Evolutionary conservation across 768 basidiomycete species (phyloP).

Genomic region (Piloderma croceum): DNA sequence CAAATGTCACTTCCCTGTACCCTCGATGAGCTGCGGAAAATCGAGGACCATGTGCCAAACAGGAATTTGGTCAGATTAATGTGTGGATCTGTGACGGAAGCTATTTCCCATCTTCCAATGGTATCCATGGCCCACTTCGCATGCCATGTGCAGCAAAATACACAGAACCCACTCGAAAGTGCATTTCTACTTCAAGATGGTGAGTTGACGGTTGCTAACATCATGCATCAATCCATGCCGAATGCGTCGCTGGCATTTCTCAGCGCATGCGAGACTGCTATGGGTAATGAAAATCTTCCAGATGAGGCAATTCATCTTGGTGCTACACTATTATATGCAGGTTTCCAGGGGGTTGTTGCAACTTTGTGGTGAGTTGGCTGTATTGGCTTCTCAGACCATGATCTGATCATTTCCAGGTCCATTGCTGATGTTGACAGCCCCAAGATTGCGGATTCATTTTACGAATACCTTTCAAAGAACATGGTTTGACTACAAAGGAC

Average conservation of each 20-base stretch:
- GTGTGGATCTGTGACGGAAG: constrained; percentile 17
- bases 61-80: constrained; percentile 9
- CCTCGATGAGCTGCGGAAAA: too few species aligned
- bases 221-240: constrained; percentile 16
- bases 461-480: too few species aligned
- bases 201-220: constrained; percentile 14
- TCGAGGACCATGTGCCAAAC: constrained; percentile 7
- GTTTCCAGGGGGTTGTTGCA: constrained; percentile 18
- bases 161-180: too few species aligned
- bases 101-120: constrained; percentile 15
- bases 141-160: constrained; percentile 26
- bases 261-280: too few species aligned
- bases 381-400: too few species aligned
- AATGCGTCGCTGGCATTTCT: constrained; percentile 23
- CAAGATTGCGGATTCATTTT: too few species aligned
- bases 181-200: constrained; percentile 17
- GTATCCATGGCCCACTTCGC: constrained; percentile 26
- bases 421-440: too few species aligned
- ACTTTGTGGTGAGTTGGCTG: too few species aligned
- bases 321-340: constrained; percentile 18
- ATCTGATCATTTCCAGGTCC: too few species aligned
- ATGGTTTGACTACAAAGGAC: too few species aligned
- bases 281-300: constrained; percentile 16
- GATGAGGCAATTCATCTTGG: constrained; percentile 24
- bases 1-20: constrained; percentile 14